A percentile compares a stretch with the other conserved stretches of the same genome.
These are phyloP conservation scores for Penicillium janthinellum DNA, from an alignment of 2,329 filamentous ascomycete species.

Conservation along the genomic window DNA sequence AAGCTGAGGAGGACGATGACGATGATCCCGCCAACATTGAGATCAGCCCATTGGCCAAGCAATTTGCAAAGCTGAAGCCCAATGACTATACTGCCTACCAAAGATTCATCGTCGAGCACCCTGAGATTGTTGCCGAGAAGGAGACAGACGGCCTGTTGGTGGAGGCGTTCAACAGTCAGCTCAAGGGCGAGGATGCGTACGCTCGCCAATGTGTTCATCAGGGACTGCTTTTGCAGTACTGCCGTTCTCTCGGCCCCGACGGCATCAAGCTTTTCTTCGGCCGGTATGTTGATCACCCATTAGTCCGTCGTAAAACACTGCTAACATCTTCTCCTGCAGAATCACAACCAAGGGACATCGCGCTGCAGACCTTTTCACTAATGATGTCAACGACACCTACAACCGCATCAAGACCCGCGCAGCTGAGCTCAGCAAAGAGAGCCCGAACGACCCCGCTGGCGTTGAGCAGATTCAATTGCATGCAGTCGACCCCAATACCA, in stretches of 20 bases:
- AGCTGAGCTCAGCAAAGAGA: conserved; percentile 68
- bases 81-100: conserved; percentile 73
- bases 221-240: conserved; percentile 90
- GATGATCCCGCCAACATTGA: conserved; percentile 73
- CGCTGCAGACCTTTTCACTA: conserved; percentile 85
- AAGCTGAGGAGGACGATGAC: conserved; percentile 56
- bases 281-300: conserved; percentile 51
- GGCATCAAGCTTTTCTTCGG: conserved; percentile 95
- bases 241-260: conserved; percentile 81
- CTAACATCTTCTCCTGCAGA: conserved; percentile 32
- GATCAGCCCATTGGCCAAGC: conserved; percentile 73
- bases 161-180: conserved; percentile 85
- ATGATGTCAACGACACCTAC: conserved; percentile 90
- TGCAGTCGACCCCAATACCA: conserved; percentile 88
- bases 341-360: conserved; percentile 88
- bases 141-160: conserved; percentile 91
- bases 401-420: conserved; percentile 75
- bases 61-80: conserved; percentile 76
- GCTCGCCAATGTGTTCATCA: conserved; percentile 90
- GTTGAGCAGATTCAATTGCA: conserved; percentile 98
- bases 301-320: neutral
- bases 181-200: conserved; percentile 68
- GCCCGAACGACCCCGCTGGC: conserved; percentile 58
- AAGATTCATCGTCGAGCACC: conserved; percentile 76
- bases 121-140: conserved; percentile 74